Evolutionary conservation across 768 basidiomycete species (phyloP), one percentile per base, ranked within the genome.

Genomic region (Leccinum arenicola): DNA sequence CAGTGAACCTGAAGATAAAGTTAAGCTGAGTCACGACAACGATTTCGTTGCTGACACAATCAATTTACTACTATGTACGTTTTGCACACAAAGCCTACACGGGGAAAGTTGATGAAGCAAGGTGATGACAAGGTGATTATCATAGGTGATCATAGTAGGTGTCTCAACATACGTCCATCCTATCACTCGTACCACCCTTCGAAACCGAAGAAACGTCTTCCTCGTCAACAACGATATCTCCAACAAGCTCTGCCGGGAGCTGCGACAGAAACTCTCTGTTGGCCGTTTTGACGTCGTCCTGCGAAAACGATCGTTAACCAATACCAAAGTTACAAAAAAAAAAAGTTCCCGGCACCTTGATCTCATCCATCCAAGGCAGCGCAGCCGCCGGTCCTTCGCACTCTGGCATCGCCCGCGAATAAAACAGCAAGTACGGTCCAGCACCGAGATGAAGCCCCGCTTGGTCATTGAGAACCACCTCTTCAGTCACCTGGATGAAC

Each of bases 371-470:
- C 70, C 70, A 71, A 10, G 70, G 70, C 3, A 71, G 47, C 8
- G 52, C 33, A 1, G 25, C n/a, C 10, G 25, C 8, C 3, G 38
- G 63, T 11, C 64, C 68, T 2, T 65, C 64, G 3, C 29, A 45
- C 48, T 64, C 66, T 7, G 73, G 61, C 2, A 75, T 23, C 3
- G 68, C 71, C 15, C 74, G 77, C 35, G 80, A 81, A 71, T 93
- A 93, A 36, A 93, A 70, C n/a, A 93, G 74, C 65, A 93, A 72
- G 70, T 88, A 91, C 1, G 91, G 90, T 1, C 91, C 91, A 19
- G 88, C 88, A 15, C 83, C 81, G 6, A 91, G 79, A 66, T 91
- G 89, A 33, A 92, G 72, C 0, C 92, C 91, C 4, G 83, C 77
- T 4, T 84, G 73, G 60, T 93, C 91, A 4, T 81, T 82, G 15